phyloP scores from a whole-genome alignment of 139 green algal species.

The Tetraselmis striata region DNA sequence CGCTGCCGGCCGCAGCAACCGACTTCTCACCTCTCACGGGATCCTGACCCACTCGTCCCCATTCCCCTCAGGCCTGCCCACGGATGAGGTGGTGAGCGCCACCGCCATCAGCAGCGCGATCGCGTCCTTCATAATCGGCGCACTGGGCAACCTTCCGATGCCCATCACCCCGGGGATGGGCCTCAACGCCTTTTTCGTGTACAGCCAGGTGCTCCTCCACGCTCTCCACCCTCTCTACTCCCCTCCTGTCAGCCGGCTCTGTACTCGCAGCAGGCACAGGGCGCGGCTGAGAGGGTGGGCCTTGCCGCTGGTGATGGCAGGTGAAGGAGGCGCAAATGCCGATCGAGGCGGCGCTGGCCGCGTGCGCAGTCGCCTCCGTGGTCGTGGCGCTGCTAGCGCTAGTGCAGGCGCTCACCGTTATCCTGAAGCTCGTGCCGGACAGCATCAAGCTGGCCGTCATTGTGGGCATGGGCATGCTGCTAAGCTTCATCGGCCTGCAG shows the following conservation, averaged over 20 bases:
- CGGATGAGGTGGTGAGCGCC: slow-evolving; percentile 13
- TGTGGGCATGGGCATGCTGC: slow-evolving; percentile 44
- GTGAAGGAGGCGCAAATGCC: slow-evolving; percentile 23
- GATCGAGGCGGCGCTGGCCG: slow-evolving; percentile 24
- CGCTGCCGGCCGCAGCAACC: too few species aligned
- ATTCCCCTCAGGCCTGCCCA: slow-evolving; percentile 20
- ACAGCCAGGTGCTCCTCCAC: slow-evolving; percentile 28
- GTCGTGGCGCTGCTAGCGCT: slow-evolving; percentile 33
- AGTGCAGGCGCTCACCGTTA: slow-evolving; percentile 24
- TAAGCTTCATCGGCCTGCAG: slow-evolving; percentile 42
- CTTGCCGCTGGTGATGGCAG: too few species aligned
- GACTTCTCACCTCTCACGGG: too few species aligned
- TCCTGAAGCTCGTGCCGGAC: slow-evolving; percentile 33
- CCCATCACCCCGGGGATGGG: slow-evolving; percentile 9
- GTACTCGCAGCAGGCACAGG: too few species aligned
- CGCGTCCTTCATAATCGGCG: neutral
- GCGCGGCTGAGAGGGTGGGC: too few species aligned
- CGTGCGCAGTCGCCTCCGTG: slow-evolving; percentile 24
- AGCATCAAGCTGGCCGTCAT: slow-evolving; percentile 45
- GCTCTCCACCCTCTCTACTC: too few species aligned
- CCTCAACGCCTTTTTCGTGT: slow-evolving; percentile 44
- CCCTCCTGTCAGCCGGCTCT: too few species aligned
- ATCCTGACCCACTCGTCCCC: too few species aligned
- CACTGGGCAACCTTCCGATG: slow-evolving; percentile 4
- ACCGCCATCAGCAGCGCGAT: slow-evolving; percentile 5